Percentiles rank a stretch among this genome's conserved stretches.
Conservation (phyloP, 345 rosid species). For the Arabidopsis thaliana region TAIR10.1 NC_003075.7:991001-991500, state of each 20-base stretch:
- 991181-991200: conserved; percentile 30
- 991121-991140: conserved; percentile 97
- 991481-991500: conserved; percentile 19
- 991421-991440: conserved; percentile 47
- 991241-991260: conserved; percentile 37
- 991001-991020: neutral
- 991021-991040: neutral
- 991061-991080: conserved; percentile 59
- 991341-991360: conserved; percentile 49
- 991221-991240: conserved; percentile 34
- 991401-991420: conserved; percentile 31
- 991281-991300: conserved; percentile 39
- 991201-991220: conserved; percentile 48
- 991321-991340: conserved; percentile 9
- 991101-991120: conserved; percentile 90
- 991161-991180: conserved; percentile 70
- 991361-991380: conserved; percentile 38
- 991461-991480: conserved; percentile 31
- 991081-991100: conserved; percentile 76
- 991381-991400: conserved; percentile 46
- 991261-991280: conserved; percentile 45
- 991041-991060: conserved; percentile 21
- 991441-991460: conserved; percentile 39
- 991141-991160: conserved; percentile 54
- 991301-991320: conserved; percentile 31